Conservation (phyloP, 1,139 yeast species). For the Yamadazyma spencermartinsiae region DNA sequence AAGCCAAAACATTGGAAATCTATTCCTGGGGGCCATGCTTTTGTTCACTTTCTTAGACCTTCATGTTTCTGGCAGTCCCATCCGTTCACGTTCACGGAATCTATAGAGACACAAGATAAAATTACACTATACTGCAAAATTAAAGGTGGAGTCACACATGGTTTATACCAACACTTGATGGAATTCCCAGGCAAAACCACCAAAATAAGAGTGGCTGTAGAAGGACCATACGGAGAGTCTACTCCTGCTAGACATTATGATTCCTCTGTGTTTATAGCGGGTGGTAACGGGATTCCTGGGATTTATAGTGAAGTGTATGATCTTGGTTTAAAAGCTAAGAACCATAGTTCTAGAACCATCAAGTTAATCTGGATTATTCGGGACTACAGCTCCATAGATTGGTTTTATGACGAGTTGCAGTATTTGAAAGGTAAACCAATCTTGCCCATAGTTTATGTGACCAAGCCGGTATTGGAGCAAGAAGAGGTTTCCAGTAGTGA, state of each 20-base stretch:
- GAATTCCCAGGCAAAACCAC: constrained; percentile 25
- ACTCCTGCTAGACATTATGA: constrained; percentile 30
- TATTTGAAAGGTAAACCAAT: constrained; percentile 25
- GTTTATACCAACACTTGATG: constrained; percentile 29
- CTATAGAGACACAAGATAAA: constrained; percentile 21
- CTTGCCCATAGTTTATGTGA: constrained; percentile 32
- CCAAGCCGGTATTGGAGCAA: constrained; percentile 23
- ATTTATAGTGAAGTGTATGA: constrained; percentile 39
- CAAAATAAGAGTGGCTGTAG: constrained; percentile 35
- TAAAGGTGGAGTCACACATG: constrained; percentile 41
- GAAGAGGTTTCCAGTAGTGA: constrained; percentile 6
- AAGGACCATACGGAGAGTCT: constrained; percentile 44
- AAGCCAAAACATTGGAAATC: constrained; percentile 43
- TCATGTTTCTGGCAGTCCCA: constrained; percentile 45
- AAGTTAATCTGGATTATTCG: constrained; percentile 40
- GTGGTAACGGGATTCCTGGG: constrained; percentile 47
- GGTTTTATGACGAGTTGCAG: constrained; percentile 37
- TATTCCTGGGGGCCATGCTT: constrained; percentile 54
- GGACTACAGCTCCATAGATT: constrained; percentile 30
- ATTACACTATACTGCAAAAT: constrained; percentile 34
- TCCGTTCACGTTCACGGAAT: constrained; percentile 39
- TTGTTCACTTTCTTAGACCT: constrained; percentile 42
- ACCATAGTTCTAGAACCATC: constrained; percentile 20
- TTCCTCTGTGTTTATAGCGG: constrained; percentile 39
- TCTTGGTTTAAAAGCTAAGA: constrained; percentile 18